These are phyloP conservation scores for Xylariomycetidae sp. DNA, from an alignment of 2,329 filamentous ascomycete species.

Conservation along the genomic window DNA sequence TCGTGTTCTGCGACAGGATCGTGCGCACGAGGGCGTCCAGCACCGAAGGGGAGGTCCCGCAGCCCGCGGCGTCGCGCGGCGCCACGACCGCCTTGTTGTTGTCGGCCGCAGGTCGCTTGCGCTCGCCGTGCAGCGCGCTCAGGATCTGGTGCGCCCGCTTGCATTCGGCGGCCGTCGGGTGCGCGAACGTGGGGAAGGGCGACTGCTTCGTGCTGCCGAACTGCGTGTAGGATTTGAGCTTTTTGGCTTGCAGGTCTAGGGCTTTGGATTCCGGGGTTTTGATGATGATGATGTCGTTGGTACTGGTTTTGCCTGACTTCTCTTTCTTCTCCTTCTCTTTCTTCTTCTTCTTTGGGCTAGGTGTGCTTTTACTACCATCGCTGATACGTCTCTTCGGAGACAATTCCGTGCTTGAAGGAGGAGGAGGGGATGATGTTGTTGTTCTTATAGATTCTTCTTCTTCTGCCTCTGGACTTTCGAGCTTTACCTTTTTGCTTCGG, in stretches of 20 bases:
- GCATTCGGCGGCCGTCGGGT: slow-evolving; percentile 65
- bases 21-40: slow-evolving; percentile 49
- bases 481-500: neutral
- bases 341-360: slow-evolving; percentile 2
- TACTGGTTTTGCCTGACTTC: slow-evolving; percentile 4
- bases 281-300: no score
- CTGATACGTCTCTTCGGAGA: slow-evolving; percentile 4
- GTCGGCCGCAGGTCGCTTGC: slow-evolving; percentile 56
- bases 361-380: neutral
- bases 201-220: slow-evolving; percentile 33
- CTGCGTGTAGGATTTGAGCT: slow-evolving; percentile 38
- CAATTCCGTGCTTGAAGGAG: slow-evolving; percentile 2
- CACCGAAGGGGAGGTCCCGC: slow-evolving; percentile 45
- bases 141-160: slow-evolving; percentile 63
- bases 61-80: slow-evolving; percentile 61
- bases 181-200: slow-evolving; percentile 64
- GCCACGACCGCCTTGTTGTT: slow-evolving; percentile 47
- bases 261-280: slow-evolving; percentile 12
- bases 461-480: neutral
- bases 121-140: slow-evolving; percentile 58
- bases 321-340: slow-evolving; percentile 2
- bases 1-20: slow-evolving; percentile 51
- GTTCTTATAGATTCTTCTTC: slow-evolving; percentile 1
- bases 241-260: slow-evolving; percentile 33
- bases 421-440: neutral